Base-by-base conservation (phyloP, 768 basidiomycete genomes). In the Pleurotus salmoneostramineus region DNA sequence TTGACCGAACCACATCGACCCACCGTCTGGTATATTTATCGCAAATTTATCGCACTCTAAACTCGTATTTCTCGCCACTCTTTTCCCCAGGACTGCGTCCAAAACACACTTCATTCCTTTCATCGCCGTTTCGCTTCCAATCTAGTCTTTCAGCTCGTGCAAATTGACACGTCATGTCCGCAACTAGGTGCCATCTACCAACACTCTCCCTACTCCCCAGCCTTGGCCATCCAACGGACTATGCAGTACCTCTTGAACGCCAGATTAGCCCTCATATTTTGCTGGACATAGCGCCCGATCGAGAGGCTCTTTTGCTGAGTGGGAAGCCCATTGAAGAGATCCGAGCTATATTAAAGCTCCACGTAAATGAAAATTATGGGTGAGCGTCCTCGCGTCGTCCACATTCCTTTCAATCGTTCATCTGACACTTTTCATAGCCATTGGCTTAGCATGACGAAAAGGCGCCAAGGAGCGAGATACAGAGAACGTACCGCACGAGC, bases 221-320 rank as follows among this genome's bases (percentile, higher is more conserved):
- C 33, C 33, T 61, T 11, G 48, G 61, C 43, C 58, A 58, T 8
- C 56, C 62, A 10, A 42, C 54, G 14, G 46, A 64, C 42, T 48
- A 21, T 52, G 47, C 60, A 51, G 50, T 50, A 0, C 64, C 58
- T 21, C 67, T 63, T 1, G 74, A 76, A 52, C 71, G 67, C 37
- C 60, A 66, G 12, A 63, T 75, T 3, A 60, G 66, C 54, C 65
- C 70, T 0, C 51, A 57, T 17, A 55, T 62, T 21, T 64, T 75
- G 8, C 59, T 74, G 2, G 66, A 66, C 7, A 68, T 74, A 6
- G 68, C 75, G 3, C 72, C 73, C 0, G 74, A 74, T 56, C 72
- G 73, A 43, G 72, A 75, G 61, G 64, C 58, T 8, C 54, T 74
- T 4, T 48, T 76, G 17, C 55, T 56, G 36, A 65, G 64, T 54